Base-by-base conservation (phyloP, 2,329 filamentous ascomycete species). In the Cercospora sp. region DNA sequence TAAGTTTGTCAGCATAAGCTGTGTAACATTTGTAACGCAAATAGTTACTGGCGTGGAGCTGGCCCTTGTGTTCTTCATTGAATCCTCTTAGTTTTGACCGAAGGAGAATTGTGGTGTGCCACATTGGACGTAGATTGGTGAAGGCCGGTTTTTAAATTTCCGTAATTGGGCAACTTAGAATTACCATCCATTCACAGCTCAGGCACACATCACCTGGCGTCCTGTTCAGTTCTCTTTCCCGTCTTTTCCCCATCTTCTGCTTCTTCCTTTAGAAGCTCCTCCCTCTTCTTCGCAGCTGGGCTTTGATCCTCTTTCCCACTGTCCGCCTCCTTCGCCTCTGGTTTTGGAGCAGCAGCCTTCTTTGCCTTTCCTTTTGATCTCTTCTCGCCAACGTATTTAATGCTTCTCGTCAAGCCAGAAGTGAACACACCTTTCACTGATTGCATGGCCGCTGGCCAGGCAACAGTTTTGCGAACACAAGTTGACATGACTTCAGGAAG, bases 391-490 rank as follows among this genome's bases (percentile, higher is more conserved):
- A 96, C 75, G 78, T 99, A 99, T 70, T 89, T 87, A 82, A 87
- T 86, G 5, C 90, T 90, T 74, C 89, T 87, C 6, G 83, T 77
- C 16, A 91, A 78, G 0, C 95, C 96, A 0, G 91, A 89, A 2
- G 93, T 98, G 55, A 97, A 79, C 1, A 91, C 79, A 1, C 93
- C 90, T 81, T 99, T 99, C 70, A 94, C 77, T 64, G 89, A 95
- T 80, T 99, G 94, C 5, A 89, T 89, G 2, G 92, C 93, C 75
- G 93, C 95, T 0, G 95, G 94, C 95, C 95, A 98, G 65, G 88
- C 87, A 74, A 98, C 92, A 0, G 96, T 98, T 77, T 91, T 91
- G 76, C 89, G 90, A 76, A 99, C 94, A 48, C 93, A 91, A 42
- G 85, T 84, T 36, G 89, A 87, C 18, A 98, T 88, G 72, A 90